Evolutionary conservation across 78 protist genomes (phyloP).

Genomic region (Monocercomonoides exilis): DNA sequence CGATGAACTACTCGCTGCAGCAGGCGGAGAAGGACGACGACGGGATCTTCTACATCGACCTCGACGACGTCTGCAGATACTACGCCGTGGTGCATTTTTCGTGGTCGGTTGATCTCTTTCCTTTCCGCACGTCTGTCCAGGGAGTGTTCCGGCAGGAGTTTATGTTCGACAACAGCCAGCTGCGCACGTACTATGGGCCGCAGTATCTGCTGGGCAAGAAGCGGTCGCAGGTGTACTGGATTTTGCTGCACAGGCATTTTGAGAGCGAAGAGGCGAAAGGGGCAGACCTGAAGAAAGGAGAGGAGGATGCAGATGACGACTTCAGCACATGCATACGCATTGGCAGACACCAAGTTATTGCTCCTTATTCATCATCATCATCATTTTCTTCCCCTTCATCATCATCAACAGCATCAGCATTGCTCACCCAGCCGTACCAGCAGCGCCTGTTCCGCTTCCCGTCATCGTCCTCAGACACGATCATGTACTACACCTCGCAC

Average conservation of each 20-base stretch:
- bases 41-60: slow-evolving; percentile 44
- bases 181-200: slow-evolving; percentile 3
- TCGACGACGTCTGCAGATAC: not conserved
- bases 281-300: no score
- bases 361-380: no score
- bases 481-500: not conserved
- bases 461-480: not conserved
- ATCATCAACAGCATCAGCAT: not conserved
- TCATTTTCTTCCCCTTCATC: not conserved
- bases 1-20: not conserved
- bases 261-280: no score
- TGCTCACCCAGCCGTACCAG: not conserved
- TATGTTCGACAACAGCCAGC: not conserved
- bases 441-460: not conserved
- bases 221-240: not conserved
- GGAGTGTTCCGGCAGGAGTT: not conserved
- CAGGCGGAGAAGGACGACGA: not conserved
- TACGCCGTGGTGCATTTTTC: not conserved
- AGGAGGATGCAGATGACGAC: not conserved
- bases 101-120: slow-evolving; percentile 27
- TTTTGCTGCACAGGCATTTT: not conserved
- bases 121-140: not conserved
- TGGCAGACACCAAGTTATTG: not conserved
- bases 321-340: not conserved
- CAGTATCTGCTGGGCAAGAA: not conserved